phyloP scores from a whole-genome alignment of 192 early-diverging fungal species.

The Piromyces finnis region DNA sequence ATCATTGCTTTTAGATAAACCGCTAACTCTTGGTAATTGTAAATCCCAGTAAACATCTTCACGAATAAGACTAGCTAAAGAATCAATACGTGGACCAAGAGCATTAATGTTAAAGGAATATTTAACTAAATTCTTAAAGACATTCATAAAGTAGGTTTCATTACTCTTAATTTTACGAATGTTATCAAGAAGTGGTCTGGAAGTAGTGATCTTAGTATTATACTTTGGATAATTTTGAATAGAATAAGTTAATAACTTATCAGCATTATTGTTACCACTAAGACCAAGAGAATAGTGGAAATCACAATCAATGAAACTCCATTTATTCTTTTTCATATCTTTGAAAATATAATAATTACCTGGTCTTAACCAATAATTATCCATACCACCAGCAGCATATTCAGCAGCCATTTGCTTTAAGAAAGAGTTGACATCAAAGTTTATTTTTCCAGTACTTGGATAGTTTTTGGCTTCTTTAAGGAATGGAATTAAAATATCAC shows the following conservation, averaged over 20 bases:
- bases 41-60: background rate
- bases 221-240: background rate
- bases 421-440: background rate
- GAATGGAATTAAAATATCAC: background rate
- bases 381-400: background rate
- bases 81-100: background rate
- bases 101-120: background rate
- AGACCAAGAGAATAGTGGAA: background rate
- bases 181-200: background rate
- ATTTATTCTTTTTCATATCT: background rate
- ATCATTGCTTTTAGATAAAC: background rate
- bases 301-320: background rate
- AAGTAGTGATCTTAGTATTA: background rate
- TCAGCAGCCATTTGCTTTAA: background rate
- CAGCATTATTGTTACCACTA: background rate
- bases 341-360: background rate
- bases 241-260: background rate
- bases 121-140: background rate
- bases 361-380: background rate
- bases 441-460: background rate
- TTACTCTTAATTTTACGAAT: background rate
- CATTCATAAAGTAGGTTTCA: background rate
- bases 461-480: background rate
- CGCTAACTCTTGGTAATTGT: background rate
- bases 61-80: background rate